Conservation (phyloP, 2,329 filamentous ascomycete genomes). For the Dactylellina drechsleri region DNA sequence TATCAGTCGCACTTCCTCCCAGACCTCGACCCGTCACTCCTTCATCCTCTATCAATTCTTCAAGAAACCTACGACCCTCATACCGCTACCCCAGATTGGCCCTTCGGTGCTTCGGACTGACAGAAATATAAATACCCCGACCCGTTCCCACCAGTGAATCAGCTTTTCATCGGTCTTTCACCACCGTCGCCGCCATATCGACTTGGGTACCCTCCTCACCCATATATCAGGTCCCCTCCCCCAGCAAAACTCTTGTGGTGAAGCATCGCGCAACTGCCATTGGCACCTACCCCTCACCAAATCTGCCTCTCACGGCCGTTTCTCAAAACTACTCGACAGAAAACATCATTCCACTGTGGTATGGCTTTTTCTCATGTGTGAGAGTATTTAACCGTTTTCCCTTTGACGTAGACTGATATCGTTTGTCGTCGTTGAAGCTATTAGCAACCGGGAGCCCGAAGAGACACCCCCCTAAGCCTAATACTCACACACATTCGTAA, state of each 20-base stretch:
- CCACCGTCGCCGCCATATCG: constrained; percentile 30
- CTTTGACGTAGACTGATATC: constrained; percentile 52
- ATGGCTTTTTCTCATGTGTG: constrained; percentile 52
- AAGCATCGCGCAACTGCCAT: constrained; percentile 51
- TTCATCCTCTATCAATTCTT: constrained; percentile 53
- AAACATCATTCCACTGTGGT: constrained; percentile 44
- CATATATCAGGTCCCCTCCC: constrained; percentile 37
- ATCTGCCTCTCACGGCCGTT: constrained; percentile 21
- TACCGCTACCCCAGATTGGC: constrained; percentile 32
- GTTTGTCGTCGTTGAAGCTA: constrained; percentile 54
- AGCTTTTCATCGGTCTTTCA: constrained; percentile 34
- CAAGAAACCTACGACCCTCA: constrained; percentile 39
- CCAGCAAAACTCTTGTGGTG: constrained; percentile 43
- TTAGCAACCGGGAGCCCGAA: constrained; percentile 43
- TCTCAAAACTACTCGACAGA: constrained; percentile 22
- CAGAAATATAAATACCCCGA: constrained; percentile 42
- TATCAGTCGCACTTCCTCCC: constrained; percentile 50
- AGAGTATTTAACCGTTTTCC: constrained; percentile 21
- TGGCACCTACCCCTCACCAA: constrained; percentile 46
- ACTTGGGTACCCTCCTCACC: constrained; percentile 54
- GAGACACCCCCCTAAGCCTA: constrained; percentile 39
- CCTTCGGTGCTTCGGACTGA: constrained; percentile 14
- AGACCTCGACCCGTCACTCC: constrained; percentile 41
- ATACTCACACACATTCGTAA: constrained; percentile 55
- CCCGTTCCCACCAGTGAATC: constrained; percentile 40